Evolutionary conservation across 495 filamentous ascomycete species (phyloP).

Genomic region (Durotheca rogersii): DNA sequence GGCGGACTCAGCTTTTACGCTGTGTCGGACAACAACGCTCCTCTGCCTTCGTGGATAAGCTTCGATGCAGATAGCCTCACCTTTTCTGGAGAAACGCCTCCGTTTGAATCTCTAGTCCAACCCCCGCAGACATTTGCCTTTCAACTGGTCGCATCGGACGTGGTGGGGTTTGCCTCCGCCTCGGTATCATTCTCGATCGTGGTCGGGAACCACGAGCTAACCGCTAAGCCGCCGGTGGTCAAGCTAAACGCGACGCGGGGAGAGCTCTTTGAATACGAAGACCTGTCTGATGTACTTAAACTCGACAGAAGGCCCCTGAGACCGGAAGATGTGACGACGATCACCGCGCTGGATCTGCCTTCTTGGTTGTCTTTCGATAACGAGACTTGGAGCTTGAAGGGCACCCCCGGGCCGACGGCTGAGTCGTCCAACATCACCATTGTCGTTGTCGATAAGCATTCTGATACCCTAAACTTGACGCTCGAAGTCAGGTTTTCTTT

Average conservation of each 20-base stretch:
- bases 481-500: conserved; percentile 57
- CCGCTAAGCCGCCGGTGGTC: conserved; percentile 58
- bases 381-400: conserved; percentile 60
- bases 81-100: conserved; percentile 74
- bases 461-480: conserved; percentile 63
- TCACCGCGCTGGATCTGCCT: conserved; percentile 55
- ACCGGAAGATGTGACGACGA: conserved; percentile 47
- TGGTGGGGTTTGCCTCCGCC: conserved; percentile 70
- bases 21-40: conserved; percentile 71
- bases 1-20: conserved; percentile 65
- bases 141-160: conserved; percentile 75
- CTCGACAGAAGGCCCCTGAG: conserved; percentile 60
- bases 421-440: conserved; percentile 65
- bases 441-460: conserved; percentile 61
- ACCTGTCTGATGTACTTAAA: conserved; percentile 54
- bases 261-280: conserved; percentile 54
- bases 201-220: conserved; percentile 67
- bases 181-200: conserved; percentile 66
- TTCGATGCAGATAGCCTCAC: conserved; percentile 66
- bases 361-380: conserved; percentile 71
- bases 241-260: conserved; percentile 61
- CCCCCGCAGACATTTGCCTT: conserved; percentile 73
- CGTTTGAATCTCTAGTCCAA: conserved; percentile 58
- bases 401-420: conserved; percentile 59
- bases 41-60: conserved; percentile 81